Conservation (phyloP, 768 basidiomycete species). For the Pleurotus sapidus region DNA sequence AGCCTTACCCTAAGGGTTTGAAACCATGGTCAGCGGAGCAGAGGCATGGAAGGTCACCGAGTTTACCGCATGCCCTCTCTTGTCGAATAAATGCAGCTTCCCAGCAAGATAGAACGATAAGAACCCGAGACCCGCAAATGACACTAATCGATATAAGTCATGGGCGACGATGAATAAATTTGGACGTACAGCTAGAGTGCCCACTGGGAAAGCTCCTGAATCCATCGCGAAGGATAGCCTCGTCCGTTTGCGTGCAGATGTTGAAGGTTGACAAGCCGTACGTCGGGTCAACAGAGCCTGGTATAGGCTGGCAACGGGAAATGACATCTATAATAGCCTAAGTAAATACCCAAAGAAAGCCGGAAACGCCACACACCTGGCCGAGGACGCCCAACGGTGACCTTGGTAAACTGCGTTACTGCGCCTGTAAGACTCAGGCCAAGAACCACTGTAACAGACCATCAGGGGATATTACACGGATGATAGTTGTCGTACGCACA, state of each 20-base stretch:
- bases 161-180: too few relatives aligned
- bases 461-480: too few relatives aligned
- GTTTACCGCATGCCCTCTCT: constrained; percentile 65
- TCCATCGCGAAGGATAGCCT: constrained; percentile 65
- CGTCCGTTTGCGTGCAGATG: constrained; percentile 76
- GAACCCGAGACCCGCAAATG: constrained; percentile 92
- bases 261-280: constrained; percentile 73
- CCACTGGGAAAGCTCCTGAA: constrained; percentile 93
- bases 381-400: constrained; percentile 86
- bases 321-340: constrained; percentile 47
- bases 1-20: constrained; percentile 54
- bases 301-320: constrained; percentile 65
- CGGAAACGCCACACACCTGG: constrained; percentile 49
- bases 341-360: neutral
- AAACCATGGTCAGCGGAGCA: too few relatives aligned
- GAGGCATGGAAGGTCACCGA: too few relatives aligned
- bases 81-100: constrained; percentile 89
- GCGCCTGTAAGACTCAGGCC: constrained; percentile 74
- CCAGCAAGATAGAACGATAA: constrained; percentile 87
- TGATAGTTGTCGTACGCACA: constrained; percentile 22
- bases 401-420: constrained; percentile 82
- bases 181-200: constrained; percentile 74
- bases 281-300: constrained; percentile 61
- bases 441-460: constrained; percentile 52
- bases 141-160: constrained; percentile 46